Base-by-base conservation (phyloP, 2,329 filamentous ascomycete species). In the Sporothrix phasma region DNA sequence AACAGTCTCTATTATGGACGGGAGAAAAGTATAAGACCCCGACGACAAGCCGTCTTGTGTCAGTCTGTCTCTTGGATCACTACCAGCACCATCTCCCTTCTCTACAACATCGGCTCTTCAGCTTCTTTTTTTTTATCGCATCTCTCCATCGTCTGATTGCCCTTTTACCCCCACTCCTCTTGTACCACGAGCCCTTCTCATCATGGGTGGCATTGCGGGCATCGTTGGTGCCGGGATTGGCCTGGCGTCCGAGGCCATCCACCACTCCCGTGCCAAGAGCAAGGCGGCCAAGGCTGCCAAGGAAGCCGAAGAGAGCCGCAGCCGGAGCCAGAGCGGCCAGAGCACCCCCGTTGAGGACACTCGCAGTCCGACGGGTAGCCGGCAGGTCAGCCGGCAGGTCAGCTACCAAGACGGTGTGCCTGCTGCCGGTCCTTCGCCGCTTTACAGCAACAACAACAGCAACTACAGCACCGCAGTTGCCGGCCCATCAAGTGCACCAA, bases 241-340 rank as follows among this genome's bases (percentile, higher is more conserved):
- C 17, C 46, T 70, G 34, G 67, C 68, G 10, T 66, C 68, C 6
- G 69, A 70, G 53, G 67, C 69, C n/a, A 67, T 69, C 17, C 68
- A 69, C 5, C 64, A 66, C 45, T 67, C 67, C 37, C 65, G 67
- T 5, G 64, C 64, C 47, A 65, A 64, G 54, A 59, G 58, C n/a
- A 47, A 47, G 10, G 45, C 46, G 1, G 45, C 43, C 19, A 62
- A 19, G 19, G 60, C 24, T 17, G 22, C 22, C 13, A 29, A 37
- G 6, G 46, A 43, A n/a, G n/a, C n/a, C n/a, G n/a, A n/a, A 13
- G 15, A n/a, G 41, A 61, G 59, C 59, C 29, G 45, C 45, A 51
- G 59, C 3, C 31, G 31, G 19, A 56, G 51, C 51, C 51, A 56
- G 19, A 56, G 51, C 31, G 54, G 54, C 54, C 54, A 58, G 22